Conservation (phyloP, 768 basidiomycete species). For the Suillus cothurnatus region DNA sequence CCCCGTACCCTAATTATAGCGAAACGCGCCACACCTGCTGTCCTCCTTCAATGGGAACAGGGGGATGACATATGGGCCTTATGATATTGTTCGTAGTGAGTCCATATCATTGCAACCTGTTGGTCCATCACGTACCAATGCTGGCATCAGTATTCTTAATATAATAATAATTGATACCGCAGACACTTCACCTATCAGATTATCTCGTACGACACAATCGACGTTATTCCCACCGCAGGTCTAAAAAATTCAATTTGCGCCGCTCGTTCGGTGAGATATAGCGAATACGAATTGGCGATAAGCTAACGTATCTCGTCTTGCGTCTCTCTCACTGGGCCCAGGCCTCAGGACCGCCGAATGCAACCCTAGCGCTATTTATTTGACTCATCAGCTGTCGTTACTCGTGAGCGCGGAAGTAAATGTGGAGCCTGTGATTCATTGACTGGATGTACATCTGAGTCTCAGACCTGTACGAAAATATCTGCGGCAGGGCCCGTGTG, state of each 20-base stretch:
- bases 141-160: background rate
- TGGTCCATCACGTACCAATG: background rate
- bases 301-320: background rate
- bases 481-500: background rate
- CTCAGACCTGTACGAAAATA: background rate
- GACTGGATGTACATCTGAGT: background rate
- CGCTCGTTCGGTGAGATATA: background rate
- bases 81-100: background rate
- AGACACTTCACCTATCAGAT: background rate
- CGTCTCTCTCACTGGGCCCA: background rate
- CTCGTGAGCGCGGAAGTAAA: background rate
- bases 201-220: background rate
- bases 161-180: background rate
- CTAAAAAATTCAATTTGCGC: background rate
- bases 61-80: background rate
- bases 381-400: background rate
- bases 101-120: background rate
- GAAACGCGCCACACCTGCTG: background rate
- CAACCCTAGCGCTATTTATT: background rate
- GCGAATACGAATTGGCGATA: background rate
- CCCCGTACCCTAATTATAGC: background rate
- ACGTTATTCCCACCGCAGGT: background rate
- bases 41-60: constrained; percentile 1
- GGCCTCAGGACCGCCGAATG: background rate
- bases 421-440: background rate